Evolutionary conservation across 148 eudicot genomes (phyloP), one percentile per base, ranked within the genome.

Genomic region (Linanthus parryae): DNA sequence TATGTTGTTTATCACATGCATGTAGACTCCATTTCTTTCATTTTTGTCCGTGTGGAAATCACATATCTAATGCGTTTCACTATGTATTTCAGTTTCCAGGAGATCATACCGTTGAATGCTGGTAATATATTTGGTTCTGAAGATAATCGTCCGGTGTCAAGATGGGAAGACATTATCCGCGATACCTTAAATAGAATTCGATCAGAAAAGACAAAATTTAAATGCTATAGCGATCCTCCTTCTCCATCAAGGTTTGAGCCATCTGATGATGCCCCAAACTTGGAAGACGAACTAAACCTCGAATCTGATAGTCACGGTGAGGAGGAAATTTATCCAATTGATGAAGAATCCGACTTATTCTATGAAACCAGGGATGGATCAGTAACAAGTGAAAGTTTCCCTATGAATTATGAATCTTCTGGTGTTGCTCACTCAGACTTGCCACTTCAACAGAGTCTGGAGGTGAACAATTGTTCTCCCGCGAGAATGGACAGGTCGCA

Each of bases 101-200:
- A 92, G 66, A 74, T 92, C 43, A 83, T 92, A 58, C 99, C 94
- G 9, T 68, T 92, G 69, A 92, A 77, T 74, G 96, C 99, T 54
- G 96, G 99, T 29, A 92, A 92, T 49, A 88, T 92, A 20, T 84
- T 92, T 55, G 99, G 96, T 31, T 65, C 96, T 23, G 90, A 87
- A 81, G 99, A 92, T 71, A 84, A 49, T 51, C 79, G 99, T 14
- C 99, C 90, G 36, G 84, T 73, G 40, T 45, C 79, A 42, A 66
- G 54, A 62, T 92, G 99, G 99, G 99, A 92, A 72, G 73, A 72
- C 48, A 58, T 88, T 14, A 88, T 92, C 14, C 83, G 96, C 48
- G 88, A 84, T 48, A 71, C 85, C 35, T 80, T 92, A 21, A 60
- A 71, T 57, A 78, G 64, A 71, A 57, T 85, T 30, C 77, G 42